Evolutionary conservation across 768 basidiomycete species (phyloP).

Genomic region (Termitomyces sp.): DNA sequence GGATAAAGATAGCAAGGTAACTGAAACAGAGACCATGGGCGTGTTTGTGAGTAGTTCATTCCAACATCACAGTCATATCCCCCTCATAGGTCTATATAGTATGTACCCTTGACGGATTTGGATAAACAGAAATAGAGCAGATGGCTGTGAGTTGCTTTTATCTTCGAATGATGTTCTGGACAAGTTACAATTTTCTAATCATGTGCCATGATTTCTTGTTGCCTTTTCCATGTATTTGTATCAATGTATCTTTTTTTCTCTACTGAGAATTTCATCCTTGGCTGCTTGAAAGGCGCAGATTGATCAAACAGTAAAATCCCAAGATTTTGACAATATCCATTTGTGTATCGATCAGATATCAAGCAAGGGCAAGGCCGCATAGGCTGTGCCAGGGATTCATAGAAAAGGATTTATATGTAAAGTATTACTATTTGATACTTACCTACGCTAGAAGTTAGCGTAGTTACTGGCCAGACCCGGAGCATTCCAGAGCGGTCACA

Average conservation of each 20-base stretch:
- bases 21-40: conserved; percentile 62
- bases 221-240: neutral
- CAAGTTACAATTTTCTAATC: neutral
- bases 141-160: neutral
- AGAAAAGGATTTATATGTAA: no score
- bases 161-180: neutral
- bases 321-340: no score
- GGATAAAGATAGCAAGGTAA: conserved; percentile 59
- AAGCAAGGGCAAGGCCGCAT: no score
- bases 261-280: no score
- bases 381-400: no score
- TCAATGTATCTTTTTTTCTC: neutral
- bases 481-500: no score
- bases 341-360: no score
- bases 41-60: conserved; percentile 58
- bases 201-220: neutral
- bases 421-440: no score
- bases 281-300: no score
- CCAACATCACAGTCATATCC: neutral
- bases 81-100: conserved; percentile 30
- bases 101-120: conserved; percentile 65
- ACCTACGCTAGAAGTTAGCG: no score
- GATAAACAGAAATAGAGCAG: conserved; percentile 27
- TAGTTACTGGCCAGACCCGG: no score
- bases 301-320: no score